Base-by-base conservation (phyloP, 306 rosid genomes). In the Rubus idaeus region DNA sequence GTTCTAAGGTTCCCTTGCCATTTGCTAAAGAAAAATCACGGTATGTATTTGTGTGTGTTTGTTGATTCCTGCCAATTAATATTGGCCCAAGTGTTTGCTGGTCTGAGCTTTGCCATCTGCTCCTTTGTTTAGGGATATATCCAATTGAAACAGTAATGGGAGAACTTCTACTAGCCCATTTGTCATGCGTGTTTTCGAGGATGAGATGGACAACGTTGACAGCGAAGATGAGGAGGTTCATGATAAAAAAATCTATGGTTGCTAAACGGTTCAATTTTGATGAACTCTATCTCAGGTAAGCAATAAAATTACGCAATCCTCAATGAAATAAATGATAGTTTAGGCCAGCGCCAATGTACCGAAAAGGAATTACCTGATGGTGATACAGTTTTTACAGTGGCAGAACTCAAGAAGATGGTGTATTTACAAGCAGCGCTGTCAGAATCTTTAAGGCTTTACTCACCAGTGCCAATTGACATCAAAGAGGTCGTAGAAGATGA, bases 271-370 rank as follows among this genome's bases (percentile, higher is more conserved):
- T 91, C 68, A 68, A 74, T 78, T 92, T 84, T 58, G 91, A 83
- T 77, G 88, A 79, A 17, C 63, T 86, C 62, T 86, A 89, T 78
- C 72, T 89, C 30, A 94, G 98, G 98, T 90, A 42, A 55, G 26
- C 55, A 56, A 49, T 52, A 61, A 4, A 21, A 26, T 30, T 12
- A 2, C 12, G 18, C 51, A 9, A 80, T 85, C 47, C 60, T 78
- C 6, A 20, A 11, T 8, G 84, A 83, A 65, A 57, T 85, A 17
- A 76, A 60, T 12, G 72, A 70, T 13, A 63, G 73, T 78, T 67
- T 76, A 21, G 41, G 75, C 23, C 18, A 21, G 11, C 78, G 75
- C 42, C 62, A 50, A 68, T 5, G 39, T 5, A 13, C 20, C 45
- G 11, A 41, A 0, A 39, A 47, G 2, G 53, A 58, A 16, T 6